phyloP scores from a whole-genome alignment of 495 filamentous ascomycete genomes.

The Xylaria intraflava region DNA sequence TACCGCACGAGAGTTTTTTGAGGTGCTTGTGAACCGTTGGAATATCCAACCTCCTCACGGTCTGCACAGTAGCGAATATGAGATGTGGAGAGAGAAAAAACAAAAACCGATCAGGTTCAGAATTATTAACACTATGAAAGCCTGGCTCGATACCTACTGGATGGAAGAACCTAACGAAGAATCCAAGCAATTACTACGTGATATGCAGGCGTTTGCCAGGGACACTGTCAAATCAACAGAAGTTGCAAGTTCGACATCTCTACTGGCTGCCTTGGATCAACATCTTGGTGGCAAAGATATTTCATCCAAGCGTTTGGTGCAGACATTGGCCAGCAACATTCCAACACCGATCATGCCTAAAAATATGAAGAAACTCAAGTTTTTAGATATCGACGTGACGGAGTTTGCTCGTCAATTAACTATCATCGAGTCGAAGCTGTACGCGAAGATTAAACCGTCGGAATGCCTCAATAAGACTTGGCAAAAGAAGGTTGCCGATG shows the following conservation, averaged over 20 bases:
- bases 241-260: slow-evolving; percentile 73
- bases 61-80: slow-evolving; percentile 65
- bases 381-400: slow-evolving; percentile 90
- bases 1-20: slow-evolving; percentile 80
- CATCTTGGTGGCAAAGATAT: slow-evolving; percentile 80
- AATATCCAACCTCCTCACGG: slow-evolving; percentile 89
- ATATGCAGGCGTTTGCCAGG: slow-evolving; percentile 84
- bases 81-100: slow-evolving; percentile 86
- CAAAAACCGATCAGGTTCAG: slow-evolving; percentile 92
- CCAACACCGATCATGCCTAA: slow-evolving; percentile 91
- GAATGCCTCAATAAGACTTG: slow-evolving; percentile 98
- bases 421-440: slow-evolving; percentile 91
- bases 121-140: slow-evolving; percentile 95
- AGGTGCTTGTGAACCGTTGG: slow-evolving; percentile 84
- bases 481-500: slow-evolving; percentile 83
- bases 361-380: slow-evolving; percentile 99
- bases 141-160: slow-evolving; percentile 97
- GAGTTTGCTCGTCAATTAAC: slow-evolving; percentile 96
- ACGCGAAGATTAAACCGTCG: slow-evolving; percentile 88
- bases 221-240: slow-evolving; percentile 87
- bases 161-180: slow-evolving; percentile 87
- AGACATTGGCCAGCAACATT: slow-evolving; percentile 69
- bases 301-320: slow-evolving; percentile 77
- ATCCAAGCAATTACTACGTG: slow-evolving; percentile 75
- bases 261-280: slow-evolving; percentile 82